Evolutionary conservation across 225 moss, liverwort and hornwort species (phyloP).

Genomic region (Marchantia paleacea): DNA sequence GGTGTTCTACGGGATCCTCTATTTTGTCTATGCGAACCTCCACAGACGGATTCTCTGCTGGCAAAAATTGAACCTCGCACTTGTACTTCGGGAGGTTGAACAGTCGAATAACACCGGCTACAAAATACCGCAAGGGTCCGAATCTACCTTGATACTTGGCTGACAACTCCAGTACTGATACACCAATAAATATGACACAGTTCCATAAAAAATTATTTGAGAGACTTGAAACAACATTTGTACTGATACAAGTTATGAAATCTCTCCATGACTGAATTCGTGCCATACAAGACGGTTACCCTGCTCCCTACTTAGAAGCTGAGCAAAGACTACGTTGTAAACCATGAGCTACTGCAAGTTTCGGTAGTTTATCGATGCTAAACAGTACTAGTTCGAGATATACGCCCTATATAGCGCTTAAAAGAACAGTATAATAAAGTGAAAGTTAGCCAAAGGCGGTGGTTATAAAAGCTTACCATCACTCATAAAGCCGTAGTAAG

Average conservation of each 20-base stretch:
- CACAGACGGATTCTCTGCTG: slow-evolving; percentile 28
- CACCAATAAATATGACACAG: background rate
- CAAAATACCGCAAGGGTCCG: slow-evolving; percentile 65
- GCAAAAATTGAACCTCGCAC: slow-evolving; percentile 57
- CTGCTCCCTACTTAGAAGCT: background rate
- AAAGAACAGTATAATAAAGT: background rate
- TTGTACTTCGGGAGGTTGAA: slow-evolving; percentile 58
- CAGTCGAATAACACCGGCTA: slow-evolving; percentile 59
- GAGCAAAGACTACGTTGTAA: background rate
- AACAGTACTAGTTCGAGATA: background rate
- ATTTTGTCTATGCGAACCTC: slow-evolving; percentile 31
- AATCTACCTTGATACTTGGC: slow-evolving; percentile 62
- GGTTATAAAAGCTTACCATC: slow-evolving; percentile 47
- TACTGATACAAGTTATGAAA: background rate
- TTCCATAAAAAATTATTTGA: too few species aligned
- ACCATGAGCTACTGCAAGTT: background rate
- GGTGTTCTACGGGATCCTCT: slow-evolving; percentile 32
- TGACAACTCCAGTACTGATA: slow-evolving; percentile 58
- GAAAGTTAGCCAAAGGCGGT: background rate
- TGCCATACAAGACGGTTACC: background rate
- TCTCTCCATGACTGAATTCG: background rate
- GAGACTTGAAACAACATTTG: background rate
- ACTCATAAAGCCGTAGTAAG: slow-evolving; percentile 76
- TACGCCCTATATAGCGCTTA: background rate
- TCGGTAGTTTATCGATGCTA: background rate